Conservation (phyloP, 2,329 filamentous ascomycete species). For the Geosmithia morbida region DNA sequence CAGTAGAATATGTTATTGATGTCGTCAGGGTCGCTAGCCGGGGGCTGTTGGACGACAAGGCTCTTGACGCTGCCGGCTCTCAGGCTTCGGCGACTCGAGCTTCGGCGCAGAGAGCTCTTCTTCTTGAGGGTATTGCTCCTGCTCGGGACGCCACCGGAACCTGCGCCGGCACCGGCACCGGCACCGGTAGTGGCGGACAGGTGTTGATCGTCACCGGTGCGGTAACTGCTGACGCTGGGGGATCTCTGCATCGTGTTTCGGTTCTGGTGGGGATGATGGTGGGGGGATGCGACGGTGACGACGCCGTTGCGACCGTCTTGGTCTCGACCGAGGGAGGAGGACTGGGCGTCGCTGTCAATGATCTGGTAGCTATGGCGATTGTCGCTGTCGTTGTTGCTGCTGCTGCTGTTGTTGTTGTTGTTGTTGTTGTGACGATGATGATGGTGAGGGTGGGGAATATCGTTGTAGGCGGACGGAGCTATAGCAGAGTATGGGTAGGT, state of each 20-base stretch:
- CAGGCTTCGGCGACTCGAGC: conserved; percentile 66
- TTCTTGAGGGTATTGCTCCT: conserved; percentile 72
- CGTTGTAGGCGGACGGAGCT: background rate
- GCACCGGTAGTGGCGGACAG: conserved; percentile 6
- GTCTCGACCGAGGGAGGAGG: background rate
- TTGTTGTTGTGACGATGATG: conserved; percentile 1
- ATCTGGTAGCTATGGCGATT: background rate
- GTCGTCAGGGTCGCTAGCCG: conserved; percentile 44
- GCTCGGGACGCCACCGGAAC: conserved; percentile 16
- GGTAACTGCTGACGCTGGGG: conserved; percentile 41
- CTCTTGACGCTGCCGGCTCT: conserved; percentile 79
- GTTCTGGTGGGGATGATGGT: background rate
- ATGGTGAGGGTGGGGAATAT: conserved; percentile 2
- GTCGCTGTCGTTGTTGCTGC: background rate
- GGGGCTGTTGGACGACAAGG: conserved; percentile 54
- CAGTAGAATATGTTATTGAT: conserved; percentile 76
- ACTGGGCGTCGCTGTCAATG: background rate
- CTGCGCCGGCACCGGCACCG: background rate
- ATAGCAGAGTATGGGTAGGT: background rate
- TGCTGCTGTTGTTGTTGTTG: background rate
- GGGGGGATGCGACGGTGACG: conserved; percentile 1
- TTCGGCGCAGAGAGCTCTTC: conserved; percentile 68
- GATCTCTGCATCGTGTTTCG: conserved; percentile 39
- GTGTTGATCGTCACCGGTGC: conserved; percentile 26
- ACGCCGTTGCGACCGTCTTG: conserved; percentile 23